These are phyloP conservation scores for Cercophora samala DNA, from an alignment of 495 filamentous ascomycete genomes.

Conservation along the genomic window DNA sequence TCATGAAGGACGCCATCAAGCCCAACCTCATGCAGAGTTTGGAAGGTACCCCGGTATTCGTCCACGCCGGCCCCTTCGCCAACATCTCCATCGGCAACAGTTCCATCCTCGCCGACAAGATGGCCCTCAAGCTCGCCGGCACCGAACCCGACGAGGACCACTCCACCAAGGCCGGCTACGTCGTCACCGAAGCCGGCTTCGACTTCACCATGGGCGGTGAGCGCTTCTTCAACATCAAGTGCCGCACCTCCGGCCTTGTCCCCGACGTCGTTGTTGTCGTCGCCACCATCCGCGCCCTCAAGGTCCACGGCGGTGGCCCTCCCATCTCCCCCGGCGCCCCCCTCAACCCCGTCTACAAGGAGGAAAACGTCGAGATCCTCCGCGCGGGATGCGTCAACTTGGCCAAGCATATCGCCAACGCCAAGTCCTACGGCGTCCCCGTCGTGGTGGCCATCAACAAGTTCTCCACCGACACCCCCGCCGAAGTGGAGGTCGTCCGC, in stretches of 20 bases:
- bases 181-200: slow-evolving; percentile 97
- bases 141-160: slow-evolving; percentile 93
- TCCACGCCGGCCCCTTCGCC: slow-evolving; percentile 95
- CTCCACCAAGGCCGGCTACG: slow-evolving; percentile 80
- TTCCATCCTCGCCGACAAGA: slow-evolving; percentile 89
- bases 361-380: slow-evolving; percentile 89
- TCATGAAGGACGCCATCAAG: slow-evolving; percentile 98
- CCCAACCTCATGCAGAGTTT: slow-evolving; percentile 98
- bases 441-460: slow-evolving; percentile 98
- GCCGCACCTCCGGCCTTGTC: slow-evolving; percentile 84
- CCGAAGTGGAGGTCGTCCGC: slow-evolving; percentile 81
- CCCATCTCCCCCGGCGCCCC: slow-evolving; percentile 82
- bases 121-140: slow-evolving; percentile 92
- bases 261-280: slow-evolving; percentile 94
- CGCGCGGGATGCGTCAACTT: slow-evolving; percentile 89
- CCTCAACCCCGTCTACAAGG: slow-evolving; percentile 79
- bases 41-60: slow-evolving; percentile 94
- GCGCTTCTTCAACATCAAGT: slow-evolving; percentile 99
- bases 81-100: slow-evolving; percentile 97
- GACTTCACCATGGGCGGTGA: slow-evolving; percentile 99
- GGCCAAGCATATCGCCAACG: slow-evolving; percentile 89
- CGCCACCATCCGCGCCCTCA: slow-evolving; percentile 89
- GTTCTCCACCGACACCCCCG: slow-evolving; percentile 89
- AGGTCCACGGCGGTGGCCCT: slow-evolving; percentile 94
- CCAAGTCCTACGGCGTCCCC: slow-evolving; percentile 80